Evolutionary conservation across 306 rosid species (phyloP).

Genomic region (Ochetophila trinervis): DNA sequence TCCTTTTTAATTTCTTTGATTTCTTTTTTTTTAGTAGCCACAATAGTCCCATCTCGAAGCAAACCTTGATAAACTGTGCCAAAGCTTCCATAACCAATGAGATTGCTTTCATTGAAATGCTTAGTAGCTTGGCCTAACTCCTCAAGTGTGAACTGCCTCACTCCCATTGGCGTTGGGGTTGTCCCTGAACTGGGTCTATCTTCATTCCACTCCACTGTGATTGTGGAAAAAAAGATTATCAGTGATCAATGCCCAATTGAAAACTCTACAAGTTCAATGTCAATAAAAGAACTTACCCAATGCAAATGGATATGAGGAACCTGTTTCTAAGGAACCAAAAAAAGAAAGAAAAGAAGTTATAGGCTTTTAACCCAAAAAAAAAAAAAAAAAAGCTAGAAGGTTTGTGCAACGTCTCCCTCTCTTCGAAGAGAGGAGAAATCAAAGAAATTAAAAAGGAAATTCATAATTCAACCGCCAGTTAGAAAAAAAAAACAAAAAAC

Average conservation of each 20-base stretch:
- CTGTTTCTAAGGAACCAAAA: slow-evolving; percentile 45
- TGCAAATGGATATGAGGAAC: slow-evolving; percentile 48
- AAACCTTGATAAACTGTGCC: slow-evolving; percentile 54
- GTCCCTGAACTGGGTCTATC: slow-evolving; percentile 27
- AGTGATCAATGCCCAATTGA: background rate
- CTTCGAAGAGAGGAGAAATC: no score
- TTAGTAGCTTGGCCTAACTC: slow-evolving; percentile 44
- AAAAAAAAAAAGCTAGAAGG: no score
- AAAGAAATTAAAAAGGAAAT: no score
- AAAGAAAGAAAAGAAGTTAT: no score
- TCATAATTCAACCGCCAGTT: no score
- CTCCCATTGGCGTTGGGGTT: slow-evolving; percentile 14
- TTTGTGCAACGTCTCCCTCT: no score
- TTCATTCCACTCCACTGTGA: slow-evolving; percentile 36
- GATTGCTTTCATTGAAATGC: slow-evolving; percentile 36
- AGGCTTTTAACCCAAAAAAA: no score
- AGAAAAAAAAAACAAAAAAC: no score
- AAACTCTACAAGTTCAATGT: background rate
- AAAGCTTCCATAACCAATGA: slow-evolving; percentile 48
- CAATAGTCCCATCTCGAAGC: no score
- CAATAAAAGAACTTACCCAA: slow-evolving; percentile 27
- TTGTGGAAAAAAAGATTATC: background rate
- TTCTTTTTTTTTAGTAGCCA: no score
- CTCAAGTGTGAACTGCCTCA: slow-evolving; percentile 32
- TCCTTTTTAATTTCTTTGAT: no score